Evolutionary conservation across 2,329 filamentous ascomycete species (phyloP).

Genomic region (Paecilomyces formosus): DNA sequence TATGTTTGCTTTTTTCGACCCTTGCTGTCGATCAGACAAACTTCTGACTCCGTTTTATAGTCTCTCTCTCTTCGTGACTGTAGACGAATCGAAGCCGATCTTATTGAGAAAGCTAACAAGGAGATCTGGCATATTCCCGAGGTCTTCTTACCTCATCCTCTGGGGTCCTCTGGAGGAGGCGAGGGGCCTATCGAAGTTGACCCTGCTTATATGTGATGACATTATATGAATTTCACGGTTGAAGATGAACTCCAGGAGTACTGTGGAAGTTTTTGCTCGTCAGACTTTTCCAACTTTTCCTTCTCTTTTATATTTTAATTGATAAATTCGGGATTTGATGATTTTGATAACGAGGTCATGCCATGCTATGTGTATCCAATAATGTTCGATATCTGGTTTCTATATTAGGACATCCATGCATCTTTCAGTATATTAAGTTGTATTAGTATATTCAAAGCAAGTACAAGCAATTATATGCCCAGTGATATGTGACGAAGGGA

Average conservation of each 20-base stretch:
- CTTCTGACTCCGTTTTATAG: constrained; percentile 7
- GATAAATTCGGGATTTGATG: not conserved
- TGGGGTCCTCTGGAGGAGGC: not conserved
- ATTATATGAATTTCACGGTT: not conserved
- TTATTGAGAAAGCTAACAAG: constrained; percentile 16
- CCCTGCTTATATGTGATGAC: constrained; percentile 5
- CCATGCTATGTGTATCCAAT: not conserved
- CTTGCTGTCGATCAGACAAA: not conserved
- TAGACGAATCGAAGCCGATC: constrained; percentile 12
- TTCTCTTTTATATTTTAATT: not conserved
- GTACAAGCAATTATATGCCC: not conserved
- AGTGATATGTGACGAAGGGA: not conserved
- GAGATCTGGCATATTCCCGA: constrained; percentile 20
- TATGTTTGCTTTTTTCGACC: constrained; percentile 3
- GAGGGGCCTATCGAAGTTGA: constrained; percentile 17
- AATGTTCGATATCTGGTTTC: not conserved
- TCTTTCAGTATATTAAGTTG: not conserved
- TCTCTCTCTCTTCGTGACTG: constrained; percentile 22
- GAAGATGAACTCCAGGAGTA: not conserved
- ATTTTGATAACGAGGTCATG: not conserved
- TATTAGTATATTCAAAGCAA: not conserved
- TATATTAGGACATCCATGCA: not conserved
- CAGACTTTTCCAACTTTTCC: not conserved
- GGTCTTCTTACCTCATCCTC: constrained; percentile 14
- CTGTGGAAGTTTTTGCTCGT: not conserved